phyloP scores from a whole-genome alignment of 768 basidiomycete species.

The Lentinula aciculospora region DNA sequence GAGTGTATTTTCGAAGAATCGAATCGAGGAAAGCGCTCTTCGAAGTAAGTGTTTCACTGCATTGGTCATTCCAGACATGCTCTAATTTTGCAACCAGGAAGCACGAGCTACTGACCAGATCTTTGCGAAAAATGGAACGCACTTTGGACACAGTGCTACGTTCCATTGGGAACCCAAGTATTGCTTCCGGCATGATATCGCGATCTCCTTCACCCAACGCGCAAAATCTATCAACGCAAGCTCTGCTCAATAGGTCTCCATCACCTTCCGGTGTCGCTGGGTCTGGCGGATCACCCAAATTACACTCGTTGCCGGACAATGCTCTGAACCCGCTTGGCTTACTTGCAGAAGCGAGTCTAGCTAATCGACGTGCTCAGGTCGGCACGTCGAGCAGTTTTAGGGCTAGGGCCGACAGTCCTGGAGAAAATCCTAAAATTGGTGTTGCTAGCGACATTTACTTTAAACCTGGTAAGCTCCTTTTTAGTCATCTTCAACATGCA shows the following conservation, averaged over 20 bases:
- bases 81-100: conserved; percentile 47
- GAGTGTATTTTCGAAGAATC: conserved; percentile 98
- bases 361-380: conserved; percentile 60
- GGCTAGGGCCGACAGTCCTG: conserved; percentile 29
- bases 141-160: conserved; percentile 89
- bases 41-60: conserved; percentile 49
- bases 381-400: conserved; percentile 33
- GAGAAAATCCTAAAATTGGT: conserved; percentile 52
- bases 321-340: conserved; percentile 88
- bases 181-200: conserved; percentile 76
- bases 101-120: conserved; percentile 76
- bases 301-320: conserved; percentile 91
- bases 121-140: conserved; percentile 85
- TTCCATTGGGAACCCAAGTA: conserved; percentile 80
- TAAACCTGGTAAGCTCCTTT: conserved; percentile 76
- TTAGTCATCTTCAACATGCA: background rate
- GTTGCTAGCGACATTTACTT: conserved; percentile 88
- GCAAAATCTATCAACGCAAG: conserved; percentile 50
- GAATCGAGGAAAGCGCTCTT: conserved; percentile 86
- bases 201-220: conserved; percentile 68
- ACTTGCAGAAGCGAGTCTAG: conserved; percentile 84
- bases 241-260: conserved; percentile 47
- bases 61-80: background rate
- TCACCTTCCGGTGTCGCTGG: conserved; percentile 33
- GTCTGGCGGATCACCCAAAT: conserved; percentile 65